These are phyloP conservation scores for Solioccasus polychromus DNA, from an alignment of 768 basidiomycete species.

Conservation along the genomic window DNA sequence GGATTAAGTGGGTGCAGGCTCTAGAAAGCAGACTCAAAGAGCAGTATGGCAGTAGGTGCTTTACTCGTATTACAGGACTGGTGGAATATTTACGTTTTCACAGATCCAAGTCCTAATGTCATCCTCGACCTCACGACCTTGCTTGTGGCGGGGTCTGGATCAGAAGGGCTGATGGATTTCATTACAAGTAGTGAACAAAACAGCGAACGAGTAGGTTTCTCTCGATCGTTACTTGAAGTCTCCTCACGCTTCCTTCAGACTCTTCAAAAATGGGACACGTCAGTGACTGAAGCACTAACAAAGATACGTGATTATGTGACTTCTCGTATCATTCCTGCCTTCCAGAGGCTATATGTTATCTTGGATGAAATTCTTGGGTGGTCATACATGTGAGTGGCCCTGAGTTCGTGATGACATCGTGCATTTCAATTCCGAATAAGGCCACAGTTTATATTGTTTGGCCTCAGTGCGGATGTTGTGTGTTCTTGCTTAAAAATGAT, in stretches of 20 bases:
- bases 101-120: slow-evolving; percentile 61
- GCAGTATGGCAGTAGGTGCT: slow-evolving; percentile 62
- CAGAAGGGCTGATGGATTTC: slow-evolving; percentile 70
- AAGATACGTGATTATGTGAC: slow-evolving; percentile 75
- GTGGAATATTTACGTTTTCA: slow-evolving; percentile 12
- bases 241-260: slow-evolving; percentile 48
- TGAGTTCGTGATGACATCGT: slow-evolving; percentile 8
- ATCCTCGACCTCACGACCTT: slow-evolving; percentile 70
- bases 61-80: slow-evolving; percentile 3
- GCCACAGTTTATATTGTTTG: slow-evolving; percentile 54
- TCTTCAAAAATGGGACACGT: slow-evolving; percentile 80
- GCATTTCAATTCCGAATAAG: slow-evolving; percentile 36
- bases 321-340: slow-evolving; percentile 66
- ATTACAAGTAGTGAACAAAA: slow-evolving; percentile 75
- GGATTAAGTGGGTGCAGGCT: slow-evolving; percentile 67
- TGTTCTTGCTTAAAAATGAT: slow-evolving; percentile 50
- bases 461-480: slow-evolving; percentile 50
- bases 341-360: slow-evolving; percentile 73
- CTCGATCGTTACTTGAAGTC: slow-evolving; percentile 10
- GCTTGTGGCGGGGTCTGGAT: slow-evolving; percentile 67
- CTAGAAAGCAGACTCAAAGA: slow-evolving; percentile 63
- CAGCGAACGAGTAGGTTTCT: slow-evolving; percentile 66
- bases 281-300: slow-evolving; percentile 63
- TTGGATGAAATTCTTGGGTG: slow-evolving; percentile 79
- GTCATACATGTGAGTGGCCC: slow-evolving; percentile 59